A percentile compares a stretch with the other conserved stretches of the same genome.
These are phyloP conservation scores for Mycena latifolia DNA, from an alignment of 768 basidiomycete species.

Conservation along the genomic window DNA sequence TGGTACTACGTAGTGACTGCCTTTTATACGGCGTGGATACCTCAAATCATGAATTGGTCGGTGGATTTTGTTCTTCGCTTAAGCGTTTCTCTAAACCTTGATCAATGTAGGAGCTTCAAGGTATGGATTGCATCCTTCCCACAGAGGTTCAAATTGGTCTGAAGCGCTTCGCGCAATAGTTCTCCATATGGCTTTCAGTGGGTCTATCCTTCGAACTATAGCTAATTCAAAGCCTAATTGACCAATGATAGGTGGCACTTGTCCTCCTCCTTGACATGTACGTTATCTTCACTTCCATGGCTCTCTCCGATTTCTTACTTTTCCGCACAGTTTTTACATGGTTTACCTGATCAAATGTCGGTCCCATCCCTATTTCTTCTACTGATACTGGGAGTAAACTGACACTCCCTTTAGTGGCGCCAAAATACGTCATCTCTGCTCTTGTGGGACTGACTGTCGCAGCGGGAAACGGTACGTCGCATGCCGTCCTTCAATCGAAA, in stretches of 20 bases:
- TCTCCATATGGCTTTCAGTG: conserved; percentile 18
- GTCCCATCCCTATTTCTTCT: neutral
- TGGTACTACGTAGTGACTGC: conserved; percentile 28
- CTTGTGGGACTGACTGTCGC: conserved; percentile 8
- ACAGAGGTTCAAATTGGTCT: too few species aligned
- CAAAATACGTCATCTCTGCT: neutral
- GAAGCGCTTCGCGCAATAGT: neutral
- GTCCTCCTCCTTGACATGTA: conserved; percentile 26
- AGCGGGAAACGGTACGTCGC: conserved; percentile 17
- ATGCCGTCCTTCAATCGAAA: neutral
- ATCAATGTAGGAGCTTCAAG: conserved; percentile 25
- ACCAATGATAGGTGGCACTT: conserved; percentile 1
- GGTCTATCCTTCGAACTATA: too few species aligned
- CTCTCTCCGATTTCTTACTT: neutral
- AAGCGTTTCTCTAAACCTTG: neutral
- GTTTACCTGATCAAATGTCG: conserved; percentile 10
- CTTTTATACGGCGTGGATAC: conserved; percentile 21
- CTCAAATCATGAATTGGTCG: conserved; percentile 24
- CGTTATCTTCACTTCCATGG: neutral
- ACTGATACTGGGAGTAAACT: neutral
- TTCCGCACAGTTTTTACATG: conserved; percentile 14
- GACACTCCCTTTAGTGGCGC: conserved; percentile 4
- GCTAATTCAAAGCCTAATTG: too few species aligned
- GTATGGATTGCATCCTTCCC: neutral
- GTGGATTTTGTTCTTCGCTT: neutral